Evolutionary conservation across 2,329 filamentous ascomycete genomes (phyloP), one percentile per base, ranked within the genome.

Genomic region (Xylariales sp.): DNA sequence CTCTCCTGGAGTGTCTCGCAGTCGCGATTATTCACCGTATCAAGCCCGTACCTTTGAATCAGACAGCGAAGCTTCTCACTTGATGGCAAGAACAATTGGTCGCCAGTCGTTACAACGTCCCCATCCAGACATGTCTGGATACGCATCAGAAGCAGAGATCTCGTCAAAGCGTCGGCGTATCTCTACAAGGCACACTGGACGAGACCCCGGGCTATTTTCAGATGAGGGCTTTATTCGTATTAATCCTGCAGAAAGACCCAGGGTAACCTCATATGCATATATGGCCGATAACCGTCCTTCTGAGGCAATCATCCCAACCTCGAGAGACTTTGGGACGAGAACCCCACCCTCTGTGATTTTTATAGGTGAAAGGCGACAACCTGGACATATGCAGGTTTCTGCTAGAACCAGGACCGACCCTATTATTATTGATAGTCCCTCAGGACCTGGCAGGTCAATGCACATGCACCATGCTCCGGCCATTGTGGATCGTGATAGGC

Each of bases 141-240:
- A 24, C 18, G 25, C 47, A 37, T 33, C 28, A 37, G 37, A 40
- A 43, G 44, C 43, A 43, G 43, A 51, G 41, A 31, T 35, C 18
- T 35, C 41, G 38, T 27, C 47, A 34, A 51, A 48, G 23, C 55
- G 48, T 25, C 50, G 42, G 33, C 52, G 43, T 40, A 42, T 51
- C 29, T 42, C 40, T 29, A 44, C 52, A 16, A 50, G 53, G 21
- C 47, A 47, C 24, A 40, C 46, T 29, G 45, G 44, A 19, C 42
- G n/a, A n/a, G n/a, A 50, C 40, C 40, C 37, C 32, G 39, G 47
- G 35, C 32, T 34, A 14, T 37, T 42, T 33, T 17, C 46, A 17
- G 42, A 45, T 35, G 39, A 45, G 32, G 45, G 48, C 7, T 51
- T 52, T 48, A 41, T 51, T 38, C 49, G 43, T 31, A 38, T 50